Base-by-base conservation (phyloP, 2,329 filamentous ascomycete species). In the Pseudopithomyces chartarum region DNA sequence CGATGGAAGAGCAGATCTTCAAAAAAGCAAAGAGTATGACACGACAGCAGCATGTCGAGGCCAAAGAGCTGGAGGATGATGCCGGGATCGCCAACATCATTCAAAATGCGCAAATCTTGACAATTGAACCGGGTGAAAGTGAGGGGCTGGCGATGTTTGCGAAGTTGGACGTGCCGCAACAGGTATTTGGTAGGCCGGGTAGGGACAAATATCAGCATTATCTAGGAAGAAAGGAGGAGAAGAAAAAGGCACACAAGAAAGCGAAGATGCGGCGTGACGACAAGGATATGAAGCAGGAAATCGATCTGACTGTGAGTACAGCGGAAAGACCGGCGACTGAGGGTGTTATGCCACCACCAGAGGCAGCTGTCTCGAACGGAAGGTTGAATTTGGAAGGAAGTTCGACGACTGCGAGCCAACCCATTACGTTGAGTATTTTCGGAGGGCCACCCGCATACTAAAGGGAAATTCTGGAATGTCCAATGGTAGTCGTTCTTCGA, bases 1-100 rank as follows among this genome's bases (percentile, higher is more conserved):
- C 90, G 10, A 85, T 97, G 10, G 94, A 97, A 68, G 91, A 97
- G 72, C 85, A 89, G 15, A 94, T 98, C 67, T 80, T 96, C 5
- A 82, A 88, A 56, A 85, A 91, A 4, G 83, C 90, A 43, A 84
- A 86, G 62, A 82, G 87, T 33, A 94, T 97, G 90, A 90, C 89
- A 0, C 86, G 86, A 32, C 68, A 77, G 56, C 69, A 87, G 59
- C 83, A 85, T 44, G 73, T 70, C 12, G 81, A 84, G 19, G 84
- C 84, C 26, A 86, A 83, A 55, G 80, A 81, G 55, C 70, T 87
- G 11, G 79, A 87, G 13, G 85, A 88, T 50, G 86, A 88, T 61
- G 78, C 73, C 1, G 81, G 80, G 1, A 86, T 89, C 73, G 80
- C 78, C 26, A 76, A 81, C 4, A 86, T 88, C 55, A 86, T 89